phyloP scores from a whole-genome alignment of 495 filamentous ascomycete species.

The Podospora tetraspora region DNA sequence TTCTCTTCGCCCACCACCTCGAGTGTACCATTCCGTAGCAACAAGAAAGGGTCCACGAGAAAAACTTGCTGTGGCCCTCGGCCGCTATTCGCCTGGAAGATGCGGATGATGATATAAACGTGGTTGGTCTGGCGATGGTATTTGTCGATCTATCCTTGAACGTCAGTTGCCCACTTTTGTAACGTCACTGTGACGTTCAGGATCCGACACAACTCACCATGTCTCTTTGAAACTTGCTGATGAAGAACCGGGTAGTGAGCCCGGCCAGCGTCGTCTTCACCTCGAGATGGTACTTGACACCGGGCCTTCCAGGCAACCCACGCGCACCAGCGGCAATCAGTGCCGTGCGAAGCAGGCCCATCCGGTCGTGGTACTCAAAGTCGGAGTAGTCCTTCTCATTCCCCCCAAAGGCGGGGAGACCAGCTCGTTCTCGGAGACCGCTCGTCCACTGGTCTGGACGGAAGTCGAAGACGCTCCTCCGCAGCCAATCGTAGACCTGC shows the following conservation, averaged over 20 bases:
- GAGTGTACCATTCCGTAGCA: not conserved
- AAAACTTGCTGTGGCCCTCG: not conserved
- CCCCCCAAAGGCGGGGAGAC: not conserved
- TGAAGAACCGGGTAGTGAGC: not conserved
- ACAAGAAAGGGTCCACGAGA: not conserved
- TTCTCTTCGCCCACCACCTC: not conserved
- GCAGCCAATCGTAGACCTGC: conserved; percentile 3
- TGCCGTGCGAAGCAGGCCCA: not conserved
- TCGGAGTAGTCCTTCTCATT: conserved; percentile 1
- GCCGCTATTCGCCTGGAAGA: not conserved
- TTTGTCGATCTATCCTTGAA: not conserved
- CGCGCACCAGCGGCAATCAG: not conserved
- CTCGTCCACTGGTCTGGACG: not conserved
- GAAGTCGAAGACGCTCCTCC: not conserved
- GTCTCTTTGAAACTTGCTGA: not conserved
- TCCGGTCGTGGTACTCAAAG: not conserved
- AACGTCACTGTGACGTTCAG: not conserved
- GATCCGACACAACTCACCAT: not conserved
- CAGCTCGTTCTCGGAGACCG: not conserved
- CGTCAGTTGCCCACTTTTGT: not conserved
- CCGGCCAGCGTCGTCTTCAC: conserved; percentile 2
- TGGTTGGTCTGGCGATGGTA: not conserved
- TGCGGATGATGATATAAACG: not conserved
- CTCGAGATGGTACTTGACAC: conserved; percentile 2
- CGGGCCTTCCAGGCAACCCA: not conserved